Percentiles rank a stretch among this genome's conserved stretches.
Conservation (phyloP, 2,329 filamentous ascomycete species). For the Penicillium paneum region DNA sequence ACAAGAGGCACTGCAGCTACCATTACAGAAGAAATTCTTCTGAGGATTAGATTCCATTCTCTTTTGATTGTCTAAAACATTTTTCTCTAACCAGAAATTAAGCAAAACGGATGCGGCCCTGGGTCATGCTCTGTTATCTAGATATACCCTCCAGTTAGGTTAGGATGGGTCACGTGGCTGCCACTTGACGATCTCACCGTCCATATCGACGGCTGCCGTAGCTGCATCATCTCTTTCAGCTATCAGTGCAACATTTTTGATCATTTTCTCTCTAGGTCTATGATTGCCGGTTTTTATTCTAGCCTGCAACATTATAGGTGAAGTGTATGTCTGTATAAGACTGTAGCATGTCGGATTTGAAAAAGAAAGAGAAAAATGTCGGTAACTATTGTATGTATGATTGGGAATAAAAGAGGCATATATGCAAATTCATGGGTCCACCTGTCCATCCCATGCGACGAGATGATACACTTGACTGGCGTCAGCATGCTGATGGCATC, state of each 20-base stretch:
- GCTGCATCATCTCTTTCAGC: background rate
- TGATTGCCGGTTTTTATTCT: background rate
- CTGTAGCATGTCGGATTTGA: no score
- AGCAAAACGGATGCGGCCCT: background rate
- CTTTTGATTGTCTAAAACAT: background rate
- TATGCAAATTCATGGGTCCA: background rate
- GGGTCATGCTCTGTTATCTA: background rate
- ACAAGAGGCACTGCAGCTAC: background rate
- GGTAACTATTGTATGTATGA: no score
- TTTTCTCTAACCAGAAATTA: background rate
- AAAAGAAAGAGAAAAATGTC: no score
- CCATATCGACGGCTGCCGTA: no score
- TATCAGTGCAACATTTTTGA: background rate
- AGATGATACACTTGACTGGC: no score
- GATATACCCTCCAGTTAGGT: background rate
- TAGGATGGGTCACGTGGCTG: background rate
- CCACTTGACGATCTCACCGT: no score
- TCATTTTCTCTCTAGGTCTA: background rate
- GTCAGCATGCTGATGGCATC: no score
- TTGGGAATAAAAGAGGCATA: no score
- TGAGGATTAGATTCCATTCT: background rate
- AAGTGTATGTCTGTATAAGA: background rate
- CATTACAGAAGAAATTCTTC: background rate
- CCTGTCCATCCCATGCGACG: no score
- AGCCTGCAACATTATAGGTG: background rate